A percentile compares a stretch with the other conserved stretches of the same genome.
Conservation (phyloP, 2,329 filamentous ascomycete genomes). For the Cyphellophora attinorum region DNA sequence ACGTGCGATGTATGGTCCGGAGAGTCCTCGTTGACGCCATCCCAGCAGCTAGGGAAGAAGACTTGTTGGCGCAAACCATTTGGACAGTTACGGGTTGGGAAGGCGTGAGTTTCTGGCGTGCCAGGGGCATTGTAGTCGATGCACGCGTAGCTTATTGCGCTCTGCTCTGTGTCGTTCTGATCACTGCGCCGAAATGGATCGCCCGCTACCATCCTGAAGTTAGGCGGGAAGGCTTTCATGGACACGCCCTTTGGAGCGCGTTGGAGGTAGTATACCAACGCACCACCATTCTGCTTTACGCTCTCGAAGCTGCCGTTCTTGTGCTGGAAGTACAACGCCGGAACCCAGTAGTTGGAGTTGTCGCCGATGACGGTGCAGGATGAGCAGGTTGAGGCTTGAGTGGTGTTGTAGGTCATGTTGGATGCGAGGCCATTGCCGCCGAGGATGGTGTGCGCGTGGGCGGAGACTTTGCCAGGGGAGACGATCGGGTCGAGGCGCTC, state of each 20-base stretch:
- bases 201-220: conserved; percentile 63
- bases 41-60: conserved; percentile 29
- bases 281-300: conserved; percentile 49
- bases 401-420: conserved; percentile 30
- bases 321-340: conserved; percentile 58
- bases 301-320: conserved; percentile 53
- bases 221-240: conserved; percentile 59
- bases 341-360: conserved; percentile 69
- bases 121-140: conserved; percentile 34
- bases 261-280: conserved; percentile 49
- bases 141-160: conserved; percentile 46
- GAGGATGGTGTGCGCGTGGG: conserved; percentile 62
- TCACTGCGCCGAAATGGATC: conserved; percentile 49
- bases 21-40: conserved; percentile 24
- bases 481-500: conserved; percentile 54
- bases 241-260: conserved; percentile 50
- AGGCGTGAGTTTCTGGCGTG: conserved; percentile 42
- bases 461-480: conserved; percentile 46
- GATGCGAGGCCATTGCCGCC: conserved; percentile 60
- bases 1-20: conserved; percentile 25
- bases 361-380: conserved; percentile 61
- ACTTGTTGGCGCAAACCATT: conserved; percentile 32
- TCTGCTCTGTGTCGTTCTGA: conserved; percentile 43
- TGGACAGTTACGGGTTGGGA: conserved; percentile 62
- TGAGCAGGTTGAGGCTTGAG: conserved; percentile 54